A percentile compares a stretch with the other conserved stretches of the same genome.
phyloP scores from a whole-genome alignment of 257 asterid species.

The Echites panduratus region DNA sequence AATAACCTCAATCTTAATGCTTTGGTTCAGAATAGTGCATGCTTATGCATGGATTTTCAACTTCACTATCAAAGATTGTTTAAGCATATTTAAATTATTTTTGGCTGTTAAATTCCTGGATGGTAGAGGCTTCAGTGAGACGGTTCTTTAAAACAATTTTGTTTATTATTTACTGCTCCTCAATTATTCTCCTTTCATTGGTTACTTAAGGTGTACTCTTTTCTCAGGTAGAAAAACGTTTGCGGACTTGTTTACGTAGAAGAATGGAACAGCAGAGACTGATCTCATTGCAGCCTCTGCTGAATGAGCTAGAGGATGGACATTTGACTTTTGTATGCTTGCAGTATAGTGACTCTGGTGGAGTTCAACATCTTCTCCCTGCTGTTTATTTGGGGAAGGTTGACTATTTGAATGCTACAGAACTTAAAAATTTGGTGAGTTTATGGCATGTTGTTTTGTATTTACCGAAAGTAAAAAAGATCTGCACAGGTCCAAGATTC shows the following conservation, averaged over 20 bases:
- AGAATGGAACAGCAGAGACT: conserved; percentile 81
- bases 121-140: neutral
- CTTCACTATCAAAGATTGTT: neutral
- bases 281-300: conserved; percentile 59
- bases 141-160: neutral
- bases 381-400: conserved; percentile 87
- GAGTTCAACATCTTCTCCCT: conserved; percentile 73
- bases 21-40: neutral
- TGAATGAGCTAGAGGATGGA: conserved; percentile 67
- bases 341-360: conserved; percentile 64
- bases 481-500: neutral
- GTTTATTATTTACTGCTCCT: neutral
- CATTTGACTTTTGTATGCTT: conserved; percentile 78
- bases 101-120: conserved; percentile 1
- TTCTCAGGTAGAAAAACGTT: conserved; percentile 71
- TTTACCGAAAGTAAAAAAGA: neutral
- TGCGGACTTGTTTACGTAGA: conserved; percentile 62
- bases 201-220: conserved; percentile 16
- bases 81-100: neutral
- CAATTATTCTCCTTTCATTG: neutral
- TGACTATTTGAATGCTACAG: conserved; percentile 58
- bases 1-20: conserved; percentile 1
- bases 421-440: conserved; percentile 63
- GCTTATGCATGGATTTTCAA: neutral
- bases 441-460: neutral